Evolutionary conservation across 768 basidiomycete genomes (phyloP), one percentile per base, ranked within the genome.

Genomic region (Phlegmacium glaucopus): DNA sequence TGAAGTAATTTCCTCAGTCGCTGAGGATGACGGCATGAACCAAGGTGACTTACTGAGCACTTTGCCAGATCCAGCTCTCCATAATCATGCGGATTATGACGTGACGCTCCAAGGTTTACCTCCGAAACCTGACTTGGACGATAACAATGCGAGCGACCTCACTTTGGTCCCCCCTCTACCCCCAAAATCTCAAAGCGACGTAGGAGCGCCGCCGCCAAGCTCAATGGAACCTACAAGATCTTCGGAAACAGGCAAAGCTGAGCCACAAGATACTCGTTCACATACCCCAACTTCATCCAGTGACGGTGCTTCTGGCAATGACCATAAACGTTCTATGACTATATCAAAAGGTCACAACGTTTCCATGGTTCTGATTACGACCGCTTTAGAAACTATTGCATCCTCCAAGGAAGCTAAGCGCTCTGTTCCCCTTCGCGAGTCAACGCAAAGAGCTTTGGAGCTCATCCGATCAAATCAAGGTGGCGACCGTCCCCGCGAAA

Each of bases 391-490:
- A 61, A 82, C 81, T 7, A 94, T 96, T 61, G 80, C 85, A 30
- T 72, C 85, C 10, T 95, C 94, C 0, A 89, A 87, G 61, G 94
- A 95, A 61, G 93, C 93, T 11, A 91, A 83, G 53, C 82, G 88
- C 28, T 92, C 88, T 6, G 65, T 72, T 4, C 80, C 85, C n/a
- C 77, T 96, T 38, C 80, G 80, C n/a, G 90, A 94, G 35, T 87
- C 85, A 53, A 84, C 88, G 0, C 84, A 87, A 51, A 80, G 75
- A 43, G 93, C 94, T 4, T 64, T 94, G 54, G 90, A 93, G 42
- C 77, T 95, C 69, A 78, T 94, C 58, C 82, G 80, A 52, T 75
- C 78, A 28, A 84, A 90, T 48, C 72, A 83, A 59, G 91, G 83
- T 17, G 84, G 83, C 18, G 86, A 87, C 60, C 72, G 66, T 42